Base-by-base conservation (phyloP, 805 yeast genomes). In the Saccharomycopsis oosterbeekiorum region DNA sequence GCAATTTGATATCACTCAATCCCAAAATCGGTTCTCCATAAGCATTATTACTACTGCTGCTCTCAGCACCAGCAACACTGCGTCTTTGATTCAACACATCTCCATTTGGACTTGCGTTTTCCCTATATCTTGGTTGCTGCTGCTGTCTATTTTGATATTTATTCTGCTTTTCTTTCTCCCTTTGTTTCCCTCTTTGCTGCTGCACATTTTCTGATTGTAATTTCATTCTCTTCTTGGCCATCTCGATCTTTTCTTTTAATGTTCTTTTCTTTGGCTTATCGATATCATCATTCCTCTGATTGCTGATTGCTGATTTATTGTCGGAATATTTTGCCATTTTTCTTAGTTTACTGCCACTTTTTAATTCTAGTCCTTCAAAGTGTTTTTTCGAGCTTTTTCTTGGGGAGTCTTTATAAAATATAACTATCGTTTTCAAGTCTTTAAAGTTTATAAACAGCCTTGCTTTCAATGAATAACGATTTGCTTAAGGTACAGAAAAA, bases 1-100 rank as follows among this genome's bases (percentile, higher is more conserved):
- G 74, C 3, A 71, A 53, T 55, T 71, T 71, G 8, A 69, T 68
- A 56, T 66, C 66, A 3, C 37, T 51, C n/a, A 63, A 53, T 2
- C 58, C 58, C 54, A 63, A 29, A 12, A 40, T 47, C 4, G 19
- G 12, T 34, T 42, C 60, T 17, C 42, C 54, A 8, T 43, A 5
- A 17, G 26, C 37, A n/a, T 37, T 42, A 19, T n/a, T 15, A 55
- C 36, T 24, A 43, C 4, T 21, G 4, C 34, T 19, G 15, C n/a
- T 8, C 9, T 47, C 54, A 42, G 21, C 55, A 36, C 19, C 17
- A 39, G 5, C 26, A 24, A 24, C 12, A 12, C 6, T 37, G 3
- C 26, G 17, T 26, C 19, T 9, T 51, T 39, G 51, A 37, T 15
- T 14, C 37, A 12, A 50, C 12, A 4, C 42, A 57, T 37, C 60